Percentiles rank a stretch among this genome's conserved stretches.
Evolutionary conservation across 2,329 filamentous ascomycete species (phyloP).

Genomic region (Colletotrichum sp.): DNA sequence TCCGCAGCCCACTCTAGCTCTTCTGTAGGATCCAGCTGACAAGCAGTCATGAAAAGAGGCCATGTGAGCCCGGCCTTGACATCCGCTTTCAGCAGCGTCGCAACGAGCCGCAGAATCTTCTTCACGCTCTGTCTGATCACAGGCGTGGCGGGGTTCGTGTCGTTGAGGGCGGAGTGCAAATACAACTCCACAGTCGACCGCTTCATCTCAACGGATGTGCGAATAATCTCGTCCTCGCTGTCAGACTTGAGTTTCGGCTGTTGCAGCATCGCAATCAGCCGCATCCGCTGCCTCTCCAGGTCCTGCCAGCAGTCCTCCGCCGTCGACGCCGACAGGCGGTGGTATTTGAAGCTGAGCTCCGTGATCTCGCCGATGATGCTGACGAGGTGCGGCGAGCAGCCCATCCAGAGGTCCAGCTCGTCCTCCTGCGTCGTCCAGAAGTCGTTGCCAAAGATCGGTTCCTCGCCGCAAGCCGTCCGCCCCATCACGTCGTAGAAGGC

Average conservation of each 20-base stretch:
- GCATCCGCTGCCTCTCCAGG: slow-evolving; percentile 6
- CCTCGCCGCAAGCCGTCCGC: slow-evolving; percentile 47
- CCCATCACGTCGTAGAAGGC: slow-evolving; percentile 52
- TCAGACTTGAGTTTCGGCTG: slow-evolving; percentile 9
- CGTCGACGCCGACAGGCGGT: slow-evolving; percentile 18
- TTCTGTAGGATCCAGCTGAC: slow-evolving; percentile 41
- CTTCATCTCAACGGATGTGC: slow-evolving; percentile 43
- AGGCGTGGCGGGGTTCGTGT: slow-evolving; percentile 40
- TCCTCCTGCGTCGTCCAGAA: slow-evolving; percentile 43
- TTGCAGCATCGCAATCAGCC: not conserved
- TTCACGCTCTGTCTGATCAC: slow-evolving; percentile 26
- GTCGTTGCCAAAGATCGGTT: slow-evolving; percentile 44
- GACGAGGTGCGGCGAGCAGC: slow-evolving; percentile 46
- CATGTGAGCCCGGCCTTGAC: slow-evolving; percentile 40
- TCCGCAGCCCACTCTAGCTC: slow-evolving; percentile 33
- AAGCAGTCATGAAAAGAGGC: slow-evolving; percentile 47
- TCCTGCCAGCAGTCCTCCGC: slow-evolving; percentile 10
- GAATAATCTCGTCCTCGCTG: slow-evolving; percentile 34
- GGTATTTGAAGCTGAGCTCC: slow-evolving; percentile 40
- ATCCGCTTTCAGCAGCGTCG: slow-evolving; percentile 33
- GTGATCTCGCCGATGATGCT: slow-evolving; percentile 44
- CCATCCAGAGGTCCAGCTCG: slow-evolving; percentile 46
- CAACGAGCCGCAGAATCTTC: slow-evolving; percentile 37
- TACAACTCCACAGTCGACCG: slow-evolving; percentile 44
- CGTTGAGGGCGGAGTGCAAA: slow-evolving; percentile 44